phyloP scores from a whole-genome alignment of 495 filamentous ascomycete genomes.

The Talaromyces stipitatus region DNA sequence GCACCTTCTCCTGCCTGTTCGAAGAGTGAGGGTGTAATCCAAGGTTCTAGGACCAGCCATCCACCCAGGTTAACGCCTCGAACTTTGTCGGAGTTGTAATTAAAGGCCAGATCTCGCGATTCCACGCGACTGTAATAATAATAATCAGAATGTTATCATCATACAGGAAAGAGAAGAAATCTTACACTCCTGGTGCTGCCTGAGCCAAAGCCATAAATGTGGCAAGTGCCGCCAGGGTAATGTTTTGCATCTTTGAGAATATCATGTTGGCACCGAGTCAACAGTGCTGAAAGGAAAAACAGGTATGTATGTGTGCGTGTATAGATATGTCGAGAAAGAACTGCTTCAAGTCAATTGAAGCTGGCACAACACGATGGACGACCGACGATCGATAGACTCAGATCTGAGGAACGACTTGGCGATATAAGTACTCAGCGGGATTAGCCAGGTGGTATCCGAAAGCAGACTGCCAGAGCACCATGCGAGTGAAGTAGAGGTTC shows the following conservation, averaged over 20 bases:
- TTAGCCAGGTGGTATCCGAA: neutral
- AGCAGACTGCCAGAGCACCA: neutral
- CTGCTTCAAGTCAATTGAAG: conserved; percentile 6
- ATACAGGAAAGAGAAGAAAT: neutral
- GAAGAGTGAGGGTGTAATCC: conserved; percentile 63
- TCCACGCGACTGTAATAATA: conserved; percentile 21
- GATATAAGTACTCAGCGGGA: neutral
- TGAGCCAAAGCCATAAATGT: conserved; percentile 23
- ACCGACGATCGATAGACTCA: neutral
- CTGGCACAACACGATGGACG: neutral
- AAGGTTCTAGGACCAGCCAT: conserved; percentile 52
- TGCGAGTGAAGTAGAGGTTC: neutral
- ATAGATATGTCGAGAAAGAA: neutral
- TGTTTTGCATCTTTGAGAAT: conserved; percentile 24
- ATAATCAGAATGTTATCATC: neutral
- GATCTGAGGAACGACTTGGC: conserved; percentile 2
- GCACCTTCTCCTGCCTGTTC: conserved; percentile 37
- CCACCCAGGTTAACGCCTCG: conserved; percentile 53
- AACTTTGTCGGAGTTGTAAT: conserved; percentile 39
- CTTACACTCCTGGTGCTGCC: conserved; percentile 30
- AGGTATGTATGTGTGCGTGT: neutral
- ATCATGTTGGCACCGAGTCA: conserved; percentile 20
- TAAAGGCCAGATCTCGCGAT: conserved; percentile 26
- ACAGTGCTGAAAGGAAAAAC: neutral
- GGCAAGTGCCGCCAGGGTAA: conserved; percentile 28